These are phyloP conservation scores for Ceratocystis huliohia DNA, from an alignment of 2,329 filamentous ascomycete species.

Conservation along the genomic window DNA sequence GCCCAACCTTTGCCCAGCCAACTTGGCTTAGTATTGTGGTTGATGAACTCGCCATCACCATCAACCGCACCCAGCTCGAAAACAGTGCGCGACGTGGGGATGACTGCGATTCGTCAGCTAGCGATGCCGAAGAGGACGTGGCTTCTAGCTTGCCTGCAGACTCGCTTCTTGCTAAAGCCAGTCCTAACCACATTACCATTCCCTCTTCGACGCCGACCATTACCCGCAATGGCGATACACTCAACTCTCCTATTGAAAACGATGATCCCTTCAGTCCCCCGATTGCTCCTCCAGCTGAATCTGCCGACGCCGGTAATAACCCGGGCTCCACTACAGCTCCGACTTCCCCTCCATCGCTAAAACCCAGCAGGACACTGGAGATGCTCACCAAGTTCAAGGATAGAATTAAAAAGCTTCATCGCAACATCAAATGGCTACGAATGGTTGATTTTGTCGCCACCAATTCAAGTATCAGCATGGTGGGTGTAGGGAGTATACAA, in stretches of 20 bases:
- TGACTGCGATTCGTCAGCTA: conserved; percentile 8
- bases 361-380: conserved; percentile 66
- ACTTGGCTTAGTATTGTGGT: conserved; percentile 91
- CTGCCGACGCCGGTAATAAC: conserved; percentile 18
- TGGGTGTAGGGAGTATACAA: conserved; percentile 73
- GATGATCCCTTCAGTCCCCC: conserved; percentile 22
- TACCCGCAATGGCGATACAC: conserved; percentile 24
- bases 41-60: conserved; percentile 69
- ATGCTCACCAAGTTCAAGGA: conserved; percentile 69
- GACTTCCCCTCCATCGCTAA: conserved; percentile 23
- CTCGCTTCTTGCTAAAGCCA: conserved; percentile 1
- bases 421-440: conserved; percentile 75
- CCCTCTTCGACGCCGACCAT: conserved; percentile 21
- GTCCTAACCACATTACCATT: background rate
- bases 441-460: conserved; percentile 80
- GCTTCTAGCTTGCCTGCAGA: background rate
- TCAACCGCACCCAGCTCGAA: conserved; percentile 57
- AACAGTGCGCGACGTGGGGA: conserved; percentile 27
- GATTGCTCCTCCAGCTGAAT: conserved; percentile 18
- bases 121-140: conserved; percentile 16
- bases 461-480: conserved; percentile 62
- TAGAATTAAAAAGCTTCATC: conserved; percentile 70
- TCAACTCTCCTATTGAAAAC: conserved; percentile 22
- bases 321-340: conserved; percentile 18
- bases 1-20: conserved; percentile 90